Base-by-base conservation (phyloP, 1,139 yeast genomes). In the Maudiozyma humilis region DNA sequence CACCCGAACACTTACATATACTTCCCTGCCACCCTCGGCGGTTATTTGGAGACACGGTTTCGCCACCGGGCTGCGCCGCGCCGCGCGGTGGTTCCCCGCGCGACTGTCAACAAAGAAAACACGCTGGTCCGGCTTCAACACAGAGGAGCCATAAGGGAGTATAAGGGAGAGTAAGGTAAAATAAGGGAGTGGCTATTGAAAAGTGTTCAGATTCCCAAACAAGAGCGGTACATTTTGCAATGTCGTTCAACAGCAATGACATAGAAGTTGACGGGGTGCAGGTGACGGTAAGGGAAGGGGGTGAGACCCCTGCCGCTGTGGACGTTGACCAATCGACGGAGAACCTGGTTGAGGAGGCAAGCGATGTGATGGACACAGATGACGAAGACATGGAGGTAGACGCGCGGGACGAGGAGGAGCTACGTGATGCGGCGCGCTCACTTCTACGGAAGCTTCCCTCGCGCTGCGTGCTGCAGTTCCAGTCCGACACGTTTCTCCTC, bases 401-500 rank as follows among this genome's bases (percentile, higher is more conserved):
- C 6, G 6, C 4, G 20, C 13, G 17, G 14, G 50, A 46, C 4
- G 47, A 41, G 4, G 44, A 49, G 7, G 10, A 6, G 10, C 44
- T 50, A 10, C 51, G 56, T 10, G 41, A 45, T 13, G 52, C 52
- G 8, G 56, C 57, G 1, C 50, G 48, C 36, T 15, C 34, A 10
- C 42, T 54, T 6, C 30, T 53, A 41, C 49, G 44, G 32, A 47
- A 45, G 17, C 36, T 41, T 12, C 31, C 52, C 6, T 54, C 57
- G 3, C 52, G 47, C 35, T 49, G 53, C 12, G 31, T 48, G 5
- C 45, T 57, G 7, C 41, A 47, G 10, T 53, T 50, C 45, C 47
- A 45, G 23, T 51, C 47, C 7, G 54, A 49, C 15, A 41, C 44
- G 3, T 58, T 52, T 38, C 34, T 53, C 23, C 41, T 60, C 25